A percentile compares a stretch with the other conserved stretches of the same genome.
These are phyloP conservation scores for Pseudocercospora macadamiae DNA, from an alignment of 2,329 filamentous ascomycete genomes.

Conservation along the genomic window DNA sequence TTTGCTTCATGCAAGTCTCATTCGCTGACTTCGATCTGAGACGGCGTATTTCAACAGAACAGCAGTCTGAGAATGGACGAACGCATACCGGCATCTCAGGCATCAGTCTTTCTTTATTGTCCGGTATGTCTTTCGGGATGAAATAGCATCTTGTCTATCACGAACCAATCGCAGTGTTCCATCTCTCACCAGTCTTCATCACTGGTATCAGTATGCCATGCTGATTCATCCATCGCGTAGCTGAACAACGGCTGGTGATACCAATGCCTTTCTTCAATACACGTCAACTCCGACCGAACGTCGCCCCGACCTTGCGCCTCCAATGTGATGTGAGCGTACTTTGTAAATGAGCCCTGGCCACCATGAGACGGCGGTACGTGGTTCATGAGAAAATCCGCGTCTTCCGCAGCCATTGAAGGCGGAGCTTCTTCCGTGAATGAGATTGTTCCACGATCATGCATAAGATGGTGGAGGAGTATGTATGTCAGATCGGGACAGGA, in stretches of 20 bases:
- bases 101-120: too few relatives aligned
- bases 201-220: slow-evolving; percentile 39
- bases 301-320: slow-evolving; percentile 23
- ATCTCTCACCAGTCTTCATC: slow-evolving; percentile 41
- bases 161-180: too few relatives aligned
- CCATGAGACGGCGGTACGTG: slow-evolving; percentile 19
- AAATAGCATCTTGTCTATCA: too few relatives aligned
- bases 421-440: slow-evolving; percentile 28
- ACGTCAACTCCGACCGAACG: slow-evolving; percentile 24
- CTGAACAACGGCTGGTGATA: slow-evolving; percentile 31
- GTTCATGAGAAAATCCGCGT: slow-evolving; percentile 21
- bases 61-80: too few relatives aligned
- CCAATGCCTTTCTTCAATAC: slow-evolving; percentile 32
- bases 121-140: too few relatives aligned
- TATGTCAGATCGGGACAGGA: slow-evolving; percentile 28
- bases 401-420: slow-evolving; percentile 14
- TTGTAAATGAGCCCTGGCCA: slow-evolving; percentile 23
- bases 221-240: slow-evolving; percentile 35
- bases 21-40: too few relatives aligned
- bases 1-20: too few relatives aligned
- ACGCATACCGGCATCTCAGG: too few relatives aligned
- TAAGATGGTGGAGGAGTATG: slow-evolving; percentile 35
- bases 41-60: too few relatives aligned
- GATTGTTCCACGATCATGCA: slow-evolving; percentile 30
- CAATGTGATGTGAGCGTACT: slow-evolving; percentile 31